phyloP scores from a whole-genome alignment of 257 asterid genomes.

The Ligustrum vulgare region DNA sequence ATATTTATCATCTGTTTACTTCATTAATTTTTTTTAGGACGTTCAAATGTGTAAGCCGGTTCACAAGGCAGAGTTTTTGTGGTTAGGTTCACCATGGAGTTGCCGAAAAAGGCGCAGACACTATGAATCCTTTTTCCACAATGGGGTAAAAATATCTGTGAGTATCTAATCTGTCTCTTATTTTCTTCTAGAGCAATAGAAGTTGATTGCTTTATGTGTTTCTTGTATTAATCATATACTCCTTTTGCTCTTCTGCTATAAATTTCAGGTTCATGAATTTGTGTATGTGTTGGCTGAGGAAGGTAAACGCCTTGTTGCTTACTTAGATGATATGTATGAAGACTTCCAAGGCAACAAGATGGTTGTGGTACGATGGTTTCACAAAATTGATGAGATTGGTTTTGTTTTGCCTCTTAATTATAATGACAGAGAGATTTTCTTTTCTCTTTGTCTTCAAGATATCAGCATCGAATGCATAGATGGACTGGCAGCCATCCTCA shows the following conservation, averaged over 20 bases:
- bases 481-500: constrained; percentile 86
- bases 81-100: constrained; percentile 77
- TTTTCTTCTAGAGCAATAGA: not conserved
- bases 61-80: constrained; percentile 35
- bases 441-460: constrained; percentile 91
- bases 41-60: constrained; percentile 26
- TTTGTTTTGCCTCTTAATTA: constrained; percentile 70
- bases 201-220: not conserved
- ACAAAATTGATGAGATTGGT: constrained; percentile 96
- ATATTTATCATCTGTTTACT: not conserved
- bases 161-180: constrained; percentile 23
- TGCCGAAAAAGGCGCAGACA: constrained; percentile 67
- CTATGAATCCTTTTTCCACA: constrained; percentile 64
- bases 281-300: constrained; percentile 83
- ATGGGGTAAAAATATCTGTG: constrained; percentile 74
- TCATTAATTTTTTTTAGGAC: constrained; percentile 24
- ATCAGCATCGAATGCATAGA: constrained; percentile 91
- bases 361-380: constrained; percentile 97
- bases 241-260: not conserved
- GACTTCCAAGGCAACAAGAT: constrained; percentile 78
- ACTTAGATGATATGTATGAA: constrained; percentile 84
- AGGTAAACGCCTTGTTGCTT: constrained; percentile 70
- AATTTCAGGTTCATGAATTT: constrained; percentile 65
- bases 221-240: constrained; percentile 7
- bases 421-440: constrained; percentile 94